A percentile compares a stretch with the other conserved stretches of the same genome.
These are phyloP conservation scores for Pythium periplocum DNA, from an alignment of 352 stramenopile species.

Conservation along the genomic window DNA sequence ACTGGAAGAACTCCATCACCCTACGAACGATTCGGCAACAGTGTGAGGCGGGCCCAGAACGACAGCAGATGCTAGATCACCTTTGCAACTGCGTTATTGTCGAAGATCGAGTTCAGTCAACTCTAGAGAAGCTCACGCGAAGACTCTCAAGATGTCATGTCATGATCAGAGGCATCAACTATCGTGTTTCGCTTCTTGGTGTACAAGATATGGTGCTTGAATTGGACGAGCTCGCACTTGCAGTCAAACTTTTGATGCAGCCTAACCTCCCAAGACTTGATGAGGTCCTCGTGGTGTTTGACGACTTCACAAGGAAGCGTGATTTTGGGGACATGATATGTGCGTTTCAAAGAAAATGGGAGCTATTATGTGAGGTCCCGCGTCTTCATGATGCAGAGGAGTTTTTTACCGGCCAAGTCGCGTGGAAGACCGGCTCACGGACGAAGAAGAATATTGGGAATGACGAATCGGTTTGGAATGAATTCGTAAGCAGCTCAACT, in stretches of 20 bases:
- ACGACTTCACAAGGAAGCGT: constrained; percentile 27
- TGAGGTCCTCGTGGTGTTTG: constrained; percentile 17
- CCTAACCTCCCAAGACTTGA: constrained; percentile 39
- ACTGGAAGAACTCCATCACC: neutral
- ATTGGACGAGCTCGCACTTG: constrained; percentile 14
- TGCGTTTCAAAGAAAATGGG: constrained; percentile 41
- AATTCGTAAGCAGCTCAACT: constrained; percentile 27
- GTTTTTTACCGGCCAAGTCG: constrained; percentile 36
- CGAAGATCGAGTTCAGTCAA: neutral
- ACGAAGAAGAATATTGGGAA: constrained; percentile 14
- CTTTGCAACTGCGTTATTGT: neutral
- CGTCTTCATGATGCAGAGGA: constrained; percentile 60
- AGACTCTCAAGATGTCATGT: constrained; percentile 27
- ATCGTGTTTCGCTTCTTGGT: constrained; percentile 6
- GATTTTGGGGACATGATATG: constrained; percentile 31
- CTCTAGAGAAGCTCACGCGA: constrained; percentile 23
- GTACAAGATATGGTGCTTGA: constrained; percentile 9
- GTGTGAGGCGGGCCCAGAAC: neutral
- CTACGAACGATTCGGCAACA: neutral
- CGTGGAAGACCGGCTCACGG: constrained; percentile 9
- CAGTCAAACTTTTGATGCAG: constrained; percentile 17
- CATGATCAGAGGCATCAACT: constrained; percentile 14
- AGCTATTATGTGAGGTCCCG: constrained; percentile 33
- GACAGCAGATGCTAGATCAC: neutral
- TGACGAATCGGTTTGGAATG: constrained; percentile 22